These are phyloP conservation scores for Leishmania amazonensis DNA, from an alignment of 208 protist genomes.

Conservation along the genomic window DNA sequence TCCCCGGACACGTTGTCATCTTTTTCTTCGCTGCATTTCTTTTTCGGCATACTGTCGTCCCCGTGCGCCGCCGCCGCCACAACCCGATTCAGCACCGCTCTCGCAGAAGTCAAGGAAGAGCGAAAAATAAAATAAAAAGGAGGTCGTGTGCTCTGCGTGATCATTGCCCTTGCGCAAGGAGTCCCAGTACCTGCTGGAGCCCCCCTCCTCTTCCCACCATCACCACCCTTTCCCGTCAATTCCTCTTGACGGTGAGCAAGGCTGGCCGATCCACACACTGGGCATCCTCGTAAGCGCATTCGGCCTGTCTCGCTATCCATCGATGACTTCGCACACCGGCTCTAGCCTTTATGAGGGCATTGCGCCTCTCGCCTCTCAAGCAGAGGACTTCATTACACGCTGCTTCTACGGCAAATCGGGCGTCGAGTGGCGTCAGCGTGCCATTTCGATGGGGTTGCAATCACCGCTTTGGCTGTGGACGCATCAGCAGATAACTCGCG, in stretches of 20 bases:
- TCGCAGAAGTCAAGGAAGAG: neutral
- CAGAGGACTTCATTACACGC: slow-evolving; percentile 65
- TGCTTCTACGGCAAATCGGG: slow-evolving; percentile 61
- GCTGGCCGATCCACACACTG: neutral
- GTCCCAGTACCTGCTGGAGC: neutral
- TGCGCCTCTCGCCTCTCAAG: slow-evolving; percentile 33
- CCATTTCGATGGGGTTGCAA: slow-evolving; percentile 66
- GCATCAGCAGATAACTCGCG: slow-evolving; percentile 37
- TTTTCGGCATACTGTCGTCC: neutral
- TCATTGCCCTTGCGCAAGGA: neutral
- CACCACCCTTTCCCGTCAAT: no score
- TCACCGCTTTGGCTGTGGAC: slow-evolving; percentile 87
- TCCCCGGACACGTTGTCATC: neutral
- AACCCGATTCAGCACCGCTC: neutral
- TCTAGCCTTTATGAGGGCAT: slow-evolving; percentile 29
- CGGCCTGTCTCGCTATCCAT: neutral
- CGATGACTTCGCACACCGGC: slow-evolving; percentile 9
- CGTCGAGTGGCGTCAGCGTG: slow-evolving; percentile 24
- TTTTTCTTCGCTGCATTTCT: neutral
- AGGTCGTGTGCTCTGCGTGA: neutral
- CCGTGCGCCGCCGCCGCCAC: neutral
- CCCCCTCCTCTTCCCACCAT: no score
- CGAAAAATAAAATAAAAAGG: neutral
- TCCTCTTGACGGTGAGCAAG: neutral
- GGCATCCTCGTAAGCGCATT: neutral